A percentile compares a stretch with the other conserved stretches of the same genome.
Evolutionary conservation across 139 green algal genomes (phyloP).

Genomic region (Chloropicon primus): DNA sequence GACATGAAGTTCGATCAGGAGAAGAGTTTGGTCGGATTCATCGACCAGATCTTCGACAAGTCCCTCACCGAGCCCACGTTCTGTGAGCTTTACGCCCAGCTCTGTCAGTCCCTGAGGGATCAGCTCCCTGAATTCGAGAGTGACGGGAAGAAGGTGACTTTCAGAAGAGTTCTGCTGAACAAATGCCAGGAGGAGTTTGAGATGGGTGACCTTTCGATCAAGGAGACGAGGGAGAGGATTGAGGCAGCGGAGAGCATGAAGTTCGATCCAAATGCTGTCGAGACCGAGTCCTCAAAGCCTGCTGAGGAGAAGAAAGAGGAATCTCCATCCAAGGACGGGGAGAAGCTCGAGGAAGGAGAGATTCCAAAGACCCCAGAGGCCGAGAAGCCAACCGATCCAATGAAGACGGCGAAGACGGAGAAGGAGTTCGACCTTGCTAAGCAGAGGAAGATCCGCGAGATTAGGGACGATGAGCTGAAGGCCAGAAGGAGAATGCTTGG

Average conservation of each 20-base stretch:
- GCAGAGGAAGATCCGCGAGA: not conserved
- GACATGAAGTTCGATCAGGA: constrained; percentile 60
- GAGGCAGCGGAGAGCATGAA: not conserved
- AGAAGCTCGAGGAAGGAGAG: not conserved
- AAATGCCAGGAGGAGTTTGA: constrained; percentile 98
- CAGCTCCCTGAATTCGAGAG: constrained; percentile 52
- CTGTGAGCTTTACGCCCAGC: constrained; percentile 77
- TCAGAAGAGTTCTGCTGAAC: constrained; percentile 83
- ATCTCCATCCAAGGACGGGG: not conserved
- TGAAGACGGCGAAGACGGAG: constrained; percentile 17
- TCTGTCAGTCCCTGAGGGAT: constrained; percentile 49
- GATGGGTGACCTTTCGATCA: constrained; percentile 28
- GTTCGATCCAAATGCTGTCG: not conserved
- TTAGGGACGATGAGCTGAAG: constrained; percentile 6
- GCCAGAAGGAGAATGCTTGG: constrained; percentile 70
- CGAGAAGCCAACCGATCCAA: constrained; percentile 31
- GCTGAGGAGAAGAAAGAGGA: not conserved
- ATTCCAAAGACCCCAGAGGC: not conserved
- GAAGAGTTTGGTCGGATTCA: constrained; percentile 64
- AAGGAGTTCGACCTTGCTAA: constrained; percentile 11
- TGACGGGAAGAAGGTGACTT: constrained; percentile 57
- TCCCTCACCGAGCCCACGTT: constrained; percentile 90
- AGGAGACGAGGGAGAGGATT: not conserved
- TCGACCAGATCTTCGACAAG: constrained; percentile 94
- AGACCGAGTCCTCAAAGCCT: constrained; percentile 16